A percentile compares a stretch with the other conserved stretches of the same genome.
Evolutionary conservation across 129 eudicot genomes (phyloP).

Genomic region (Deinandra increscens): DNA sequence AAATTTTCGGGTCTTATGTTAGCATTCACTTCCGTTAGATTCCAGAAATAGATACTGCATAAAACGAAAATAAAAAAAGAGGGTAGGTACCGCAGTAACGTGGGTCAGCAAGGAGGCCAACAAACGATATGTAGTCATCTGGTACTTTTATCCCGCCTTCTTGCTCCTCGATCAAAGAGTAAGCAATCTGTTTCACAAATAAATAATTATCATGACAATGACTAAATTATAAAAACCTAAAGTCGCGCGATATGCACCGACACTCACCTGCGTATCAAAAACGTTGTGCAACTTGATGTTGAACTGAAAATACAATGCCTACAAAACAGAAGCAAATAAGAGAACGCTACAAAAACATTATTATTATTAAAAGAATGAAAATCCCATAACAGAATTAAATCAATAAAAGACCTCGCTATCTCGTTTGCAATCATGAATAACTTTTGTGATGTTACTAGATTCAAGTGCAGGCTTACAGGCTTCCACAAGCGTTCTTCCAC

Average conservation of each 20-base stretch:
- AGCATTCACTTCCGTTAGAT: background rate
- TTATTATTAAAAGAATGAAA: slow-evolving; percentile 4
- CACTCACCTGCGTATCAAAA: slow-evolving; percentile 85
- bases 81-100: slow-evolving; percentile 69
- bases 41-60: background rate
- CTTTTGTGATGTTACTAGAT: slow-evolving; percentile 91
- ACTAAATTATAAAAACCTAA: background rate
- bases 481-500: slow-evolving; percentile 70
- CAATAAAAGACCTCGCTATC: slow-evolving; percentile 87
- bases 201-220: background rate
- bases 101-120: slow-evolving; percentile 91
- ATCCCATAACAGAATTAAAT: slow-evolving; percentile 24
- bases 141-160: slow-evolving; percentile 63
- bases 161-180: slow-evolving; percentile 80
- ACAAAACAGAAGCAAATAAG: slow-evolving; percentile 24
- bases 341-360: slow-evolving; percentile 4
- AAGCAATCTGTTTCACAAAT: slow-evolving; percentile 64
- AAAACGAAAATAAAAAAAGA: background rate
- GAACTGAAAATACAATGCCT: slow-evolving; percentile 95
- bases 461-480: slow-evolving; percentile 99
- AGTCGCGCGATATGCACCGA: background rate
- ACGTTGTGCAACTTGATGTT: slow-evolving; percentile 93
- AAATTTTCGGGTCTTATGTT: background rate
- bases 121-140: slow-evolving; percentile 92
- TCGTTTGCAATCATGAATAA: slow-evolving; percentile 98